Conservation (phyloP, 805 yeast genomes). For the fission yeast (Schizosaccharomyces pombe) region DNA sequence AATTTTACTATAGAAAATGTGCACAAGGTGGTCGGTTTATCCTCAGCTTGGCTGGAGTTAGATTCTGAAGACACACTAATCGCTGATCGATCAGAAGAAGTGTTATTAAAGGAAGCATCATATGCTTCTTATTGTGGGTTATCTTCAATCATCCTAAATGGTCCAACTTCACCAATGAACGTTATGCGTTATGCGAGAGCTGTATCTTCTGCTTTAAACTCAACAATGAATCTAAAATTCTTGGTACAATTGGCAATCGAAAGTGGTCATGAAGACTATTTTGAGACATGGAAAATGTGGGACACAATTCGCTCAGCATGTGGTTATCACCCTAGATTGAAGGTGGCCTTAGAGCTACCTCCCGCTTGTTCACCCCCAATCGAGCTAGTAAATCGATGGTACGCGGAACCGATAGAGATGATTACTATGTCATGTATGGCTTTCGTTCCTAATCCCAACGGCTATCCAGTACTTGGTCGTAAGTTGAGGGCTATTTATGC, state of each 20-base stretch:
- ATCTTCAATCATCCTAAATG: slow-evolving; percentile 32
- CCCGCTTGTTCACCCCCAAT: slow-evolving; percentile 27
- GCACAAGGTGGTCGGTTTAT: slow-evolving; percentile 22
- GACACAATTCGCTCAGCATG: slow-evolving; percentile 35
- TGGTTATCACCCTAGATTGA: slow-evolving; percentile 29
- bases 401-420: slow-evolving; percentile 41
- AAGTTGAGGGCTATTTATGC: slow-evolving; percentile 28
- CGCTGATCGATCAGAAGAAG: slow-evolving; percentile 33
- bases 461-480: slow-evolving; percentile 41
- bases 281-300: slow-evolving; percentile 60
- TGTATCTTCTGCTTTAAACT: slow-evolving; percentile 16
- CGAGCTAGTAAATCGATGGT: slow-evolving; percentile 34
- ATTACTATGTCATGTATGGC: slow-evolving; percentile 31
- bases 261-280: slow-evolving; percentile 7
- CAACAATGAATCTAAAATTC: slow-evolving; percentile 10
- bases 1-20: neutral
- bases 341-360: slow-evolving; percentile 59
- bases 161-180: slow-evolving; percentile 35
- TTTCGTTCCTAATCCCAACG: slow-evolving; percentile 35
- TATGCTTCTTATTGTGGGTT: slow-evolving; percentile 39
- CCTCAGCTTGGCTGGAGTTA: slow-evolving; percentile 49
- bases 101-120: slow-evolving; percentile 31
- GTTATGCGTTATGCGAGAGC: slow-evolving; percentile 27
- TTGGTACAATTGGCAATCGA: slow-evolving; percentile 13
- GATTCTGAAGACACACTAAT: slow-evolving; percentile 28